Conservation (phyloP, 164 flowering plant genomes). For the Buxus sempervirens region DNA sequence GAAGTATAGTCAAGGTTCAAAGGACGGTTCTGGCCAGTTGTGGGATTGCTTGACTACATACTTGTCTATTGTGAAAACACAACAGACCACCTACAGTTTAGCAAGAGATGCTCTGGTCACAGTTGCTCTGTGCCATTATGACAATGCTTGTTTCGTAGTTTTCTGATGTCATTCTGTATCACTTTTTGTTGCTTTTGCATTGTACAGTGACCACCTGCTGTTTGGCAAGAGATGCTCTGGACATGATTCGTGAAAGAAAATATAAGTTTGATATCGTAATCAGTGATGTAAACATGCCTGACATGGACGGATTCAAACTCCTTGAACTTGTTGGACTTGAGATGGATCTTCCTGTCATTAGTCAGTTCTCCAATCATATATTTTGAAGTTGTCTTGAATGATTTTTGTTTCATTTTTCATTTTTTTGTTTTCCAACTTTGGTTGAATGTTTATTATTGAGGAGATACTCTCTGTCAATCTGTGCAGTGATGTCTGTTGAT, state of each 20-base stretch:
- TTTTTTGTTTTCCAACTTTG: not conserved
- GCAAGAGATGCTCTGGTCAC: slow-evolving; percentile 27
- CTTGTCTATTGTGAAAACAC: not conserved
- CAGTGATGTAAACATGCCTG: slow-evolving; percentile 99
- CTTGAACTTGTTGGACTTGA: slow-evolving; percentile 96
- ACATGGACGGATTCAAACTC: slow-evolving; percentile 98
- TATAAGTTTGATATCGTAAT: slow-evolving; percentile 91
- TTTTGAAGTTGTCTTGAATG: slow-evolving; percentile 3
- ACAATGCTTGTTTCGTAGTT: not conserved
- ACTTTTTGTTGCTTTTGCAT: not conserved
- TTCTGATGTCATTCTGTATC: not conserved
- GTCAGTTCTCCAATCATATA: slow-evolving; percentile 40
- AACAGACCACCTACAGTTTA: not conserved
- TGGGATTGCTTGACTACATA: slow-evolving; percentile 22
- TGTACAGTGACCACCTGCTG: slow-evolving; percentile 86
- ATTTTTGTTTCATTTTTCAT: not conserved
- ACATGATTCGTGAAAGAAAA: slow-evolving; percentile 79
- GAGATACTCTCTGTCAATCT: slow-evolving; percentile 8
- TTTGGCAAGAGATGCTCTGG: slow-evolving; percentile 75
- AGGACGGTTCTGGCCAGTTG: too few species aligned
- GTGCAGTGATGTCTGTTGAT: slow-evolving; percentile 98
- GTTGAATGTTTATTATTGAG: slow-evolving; percentile 2
- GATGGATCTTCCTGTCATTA: slow-evolving; percentile 97
- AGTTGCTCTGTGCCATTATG: not conserved
- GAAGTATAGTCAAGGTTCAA: too few species aligned